Evolutionary conservation across 805 yeast genomes (phyloP), one percentile per base, ranked within the genome.

Genomic region (Schizosaccharomyces osmophilus): DNA sequence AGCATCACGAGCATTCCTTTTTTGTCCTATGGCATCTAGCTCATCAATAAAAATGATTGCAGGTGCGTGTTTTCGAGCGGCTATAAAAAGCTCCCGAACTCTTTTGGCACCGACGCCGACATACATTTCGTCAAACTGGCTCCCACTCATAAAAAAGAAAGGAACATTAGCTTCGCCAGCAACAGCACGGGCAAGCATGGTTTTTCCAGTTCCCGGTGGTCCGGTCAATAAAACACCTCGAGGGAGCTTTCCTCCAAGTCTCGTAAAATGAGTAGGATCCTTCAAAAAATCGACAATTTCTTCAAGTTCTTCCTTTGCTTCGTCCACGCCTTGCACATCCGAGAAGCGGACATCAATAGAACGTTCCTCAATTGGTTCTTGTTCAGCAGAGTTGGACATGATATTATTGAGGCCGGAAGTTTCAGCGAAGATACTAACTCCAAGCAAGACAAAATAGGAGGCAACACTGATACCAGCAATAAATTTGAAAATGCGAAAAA

Each of bases 121-220:
- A 69, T 90, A 93, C 66, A 94, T 79, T 73, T 93, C 98, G 71
- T 94, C 99, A 70, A 93, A 93, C 71, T 93, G 98, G 0, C 96
- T 87, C 59, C 98, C 98, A 5, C 95, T 86, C 97, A 93, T 90
- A 73, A 90, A 90, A 73, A 89, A 90, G 70, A 93, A 93, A 55
- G 97, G 98, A 29, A 93, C 97, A 62, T 95, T 97, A 5, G 98
- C 97, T 73, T 90, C 97, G 65, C 97, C 97, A 6, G 98, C 98
- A 39, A 96, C 94, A 36, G 98, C 97, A 68, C 97, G 82, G 0
- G 97, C 97, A 65, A 93, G 79, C 66, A 90, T 76, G 0, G 98
- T 93, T 72, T 93, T 90, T 80, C 98, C 98, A 5, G 98, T 90
- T 73, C 98, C 98, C 54, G 98, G 98, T 48, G 98, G 98, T 58